phyloP scores from a whole-genome alignment of 345 rosid species.

The Gossypium sturtianum region DNA sequence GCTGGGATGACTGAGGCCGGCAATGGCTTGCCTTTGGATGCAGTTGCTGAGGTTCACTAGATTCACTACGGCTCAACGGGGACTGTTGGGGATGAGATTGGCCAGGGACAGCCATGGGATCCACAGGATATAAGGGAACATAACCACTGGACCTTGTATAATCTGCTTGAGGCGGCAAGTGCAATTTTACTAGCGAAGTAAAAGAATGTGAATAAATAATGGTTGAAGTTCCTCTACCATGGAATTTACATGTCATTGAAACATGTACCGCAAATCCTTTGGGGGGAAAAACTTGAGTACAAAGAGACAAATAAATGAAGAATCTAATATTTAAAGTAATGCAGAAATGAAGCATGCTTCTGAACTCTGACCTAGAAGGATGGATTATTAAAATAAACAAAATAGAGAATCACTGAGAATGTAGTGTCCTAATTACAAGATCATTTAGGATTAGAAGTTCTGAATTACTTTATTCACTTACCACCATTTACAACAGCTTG shows the following conservation, averaged over 20 bases:
- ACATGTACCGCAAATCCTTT: neutral
- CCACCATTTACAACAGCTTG: constrained; percentile 14
- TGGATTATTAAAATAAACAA: neutral
- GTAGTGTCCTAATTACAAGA: neutral
- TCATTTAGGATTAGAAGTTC: neutral
- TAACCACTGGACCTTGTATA: constrained; percentile 8
- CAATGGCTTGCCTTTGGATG: constrained; percentile 8
- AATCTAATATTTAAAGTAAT: neutral
- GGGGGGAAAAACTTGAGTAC: neutral
- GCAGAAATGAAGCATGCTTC: constrained; percentile 7
- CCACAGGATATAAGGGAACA: constrained; percentile 14
- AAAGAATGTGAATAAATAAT: neutral
- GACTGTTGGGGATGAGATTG: constrained; percentile 4
- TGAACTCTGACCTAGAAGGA: neutral
- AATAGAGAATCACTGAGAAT: neutral
- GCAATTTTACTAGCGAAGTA: constrained; percentile 6
- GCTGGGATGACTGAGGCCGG: constrained; percentile 18
- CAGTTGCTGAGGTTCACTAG: constrained; percentile 10
- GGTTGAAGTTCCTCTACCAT: neutral
- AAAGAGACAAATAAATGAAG: neutral
- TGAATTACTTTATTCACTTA: neutral
- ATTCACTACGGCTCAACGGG: constrained; percentile 5
- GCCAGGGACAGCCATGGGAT: constrained; percentile 6
- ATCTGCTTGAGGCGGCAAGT: constrained; percentile 9
- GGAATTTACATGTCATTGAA: neutral